phyloP scores from a whole-genome alignment of 768 basidiomycete genomes.

The Naematelia aurantialba region DNA sequence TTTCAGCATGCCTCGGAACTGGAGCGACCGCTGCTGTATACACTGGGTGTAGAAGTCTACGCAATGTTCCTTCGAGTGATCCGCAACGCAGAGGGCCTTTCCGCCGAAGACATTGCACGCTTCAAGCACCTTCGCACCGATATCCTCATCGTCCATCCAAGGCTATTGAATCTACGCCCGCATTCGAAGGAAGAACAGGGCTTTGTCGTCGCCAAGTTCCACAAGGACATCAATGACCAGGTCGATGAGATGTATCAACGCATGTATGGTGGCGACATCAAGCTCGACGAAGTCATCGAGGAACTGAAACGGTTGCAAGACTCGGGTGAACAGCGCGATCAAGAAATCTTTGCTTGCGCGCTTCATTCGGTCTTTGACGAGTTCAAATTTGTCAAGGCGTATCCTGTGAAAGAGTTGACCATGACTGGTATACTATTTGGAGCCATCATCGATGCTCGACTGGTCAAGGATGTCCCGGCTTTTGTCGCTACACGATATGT shows the following conservation, averaged over 20 bases:
- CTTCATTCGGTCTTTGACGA: constrained; percentile 99
- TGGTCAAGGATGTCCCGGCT: constrained; percentile 89
- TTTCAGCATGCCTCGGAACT: constrained; percentile 63
- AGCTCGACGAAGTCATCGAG: constrained; percentile 88
- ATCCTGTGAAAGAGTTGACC: constrained; percentile 84
- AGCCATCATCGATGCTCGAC: constrained; percentile 85
- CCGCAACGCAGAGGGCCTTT: constrained; percentile 73
- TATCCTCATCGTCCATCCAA: constrained; percentile 90
- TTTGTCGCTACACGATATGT: constrained; percentile 96
- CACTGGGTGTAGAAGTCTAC: constrained; percentile 55
- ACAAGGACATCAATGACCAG: constrained; percentile 82
- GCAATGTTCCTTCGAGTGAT: constrained; percentile 88
- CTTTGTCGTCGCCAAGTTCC: constrained; percentile 79
- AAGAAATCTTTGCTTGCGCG: constrained; percentile 99
- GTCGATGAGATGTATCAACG: constrained; percentile 94
- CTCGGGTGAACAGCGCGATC: constrained; percentile 76
- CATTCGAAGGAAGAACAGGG: constrained; percentile 80
- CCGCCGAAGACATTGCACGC: constrained; percentile 72
- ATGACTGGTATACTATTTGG: constrained; percentile 97
- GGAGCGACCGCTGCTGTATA: constrained; percentile 44
- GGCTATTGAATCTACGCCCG: constrained; percentile 88
- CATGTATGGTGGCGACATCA: constrained; percentile 93
- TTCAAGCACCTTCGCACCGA: constrained; percentile 88
- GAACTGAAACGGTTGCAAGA: constrained; percentile 81
- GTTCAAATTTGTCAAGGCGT: constrained; percentile 98